These are phyloP conservation scores for Spathaspora gorwiae DNA, from an alignment of 805 yeast genomes.

Conservation along the genomic window DNA sequence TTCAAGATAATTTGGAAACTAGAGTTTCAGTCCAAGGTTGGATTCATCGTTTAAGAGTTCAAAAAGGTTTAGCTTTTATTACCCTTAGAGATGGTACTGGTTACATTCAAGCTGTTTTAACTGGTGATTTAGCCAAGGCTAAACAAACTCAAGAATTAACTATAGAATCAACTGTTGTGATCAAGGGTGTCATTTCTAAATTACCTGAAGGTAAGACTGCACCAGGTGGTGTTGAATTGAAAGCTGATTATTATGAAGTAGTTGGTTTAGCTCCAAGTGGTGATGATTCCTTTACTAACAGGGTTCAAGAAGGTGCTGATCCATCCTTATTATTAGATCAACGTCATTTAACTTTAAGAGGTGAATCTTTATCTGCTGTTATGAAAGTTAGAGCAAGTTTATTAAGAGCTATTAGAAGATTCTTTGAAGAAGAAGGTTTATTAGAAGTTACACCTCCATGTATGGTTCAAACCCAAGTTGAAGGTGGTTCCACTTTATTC, in stretches of 20 bases:
- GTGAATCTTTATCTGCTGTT: conserved; percentile 87
- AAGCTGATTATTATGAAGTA: conserved; percentile 84
- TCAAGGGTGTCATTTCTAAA: conserved; percentile 76
- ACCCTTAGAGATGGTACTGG: conserved; percentile 97
- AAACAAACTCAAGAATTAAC: conserved; percentile 81
- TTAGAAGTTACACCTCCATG: conserved; percentile 98
- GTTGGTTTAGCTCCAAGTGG: conserved; percentile 95
- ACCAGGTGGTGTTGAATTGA: conserved; percentile 94
- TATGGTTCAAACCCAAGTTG: conserved; percentile 99
- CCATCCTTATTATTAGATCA: conserved; percentile 89
- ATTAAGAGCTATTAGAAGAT: conserved; percentile 68
- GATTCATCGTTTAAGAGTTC: conserved; percentile 91
- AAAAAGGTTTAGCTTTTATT: conserved; percentile 86
- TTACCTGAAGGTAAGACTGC: conserved; percentile 96
- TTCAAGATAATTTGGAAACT: conserved; percentile 52
- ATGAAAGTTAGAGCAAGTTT: conserved; percentile 91
- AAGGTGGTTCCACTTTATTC: conserved; percentile 97
- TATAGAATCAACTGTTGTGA: conserved; percentile 75
- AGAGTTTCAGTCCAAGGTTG: conserved; percentile 87
- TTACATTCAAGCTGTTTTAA: conserved; percentile 75
- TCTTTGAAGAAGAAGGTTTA: conserved; percentile 67
- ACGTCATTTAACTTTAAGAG: conserved; percentile 94
- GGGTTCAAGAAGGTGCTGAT: conserved; percentile 88
- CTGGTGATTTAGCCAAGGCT: conserved; percentile 91
- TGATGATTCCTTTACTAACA: conserved; percentile 91